These are phyloP conservation scores for Guyanaporus albipodus DNA, from an alignment of 768 basidiomycete species.

Conservation along the genomic window DNA sequence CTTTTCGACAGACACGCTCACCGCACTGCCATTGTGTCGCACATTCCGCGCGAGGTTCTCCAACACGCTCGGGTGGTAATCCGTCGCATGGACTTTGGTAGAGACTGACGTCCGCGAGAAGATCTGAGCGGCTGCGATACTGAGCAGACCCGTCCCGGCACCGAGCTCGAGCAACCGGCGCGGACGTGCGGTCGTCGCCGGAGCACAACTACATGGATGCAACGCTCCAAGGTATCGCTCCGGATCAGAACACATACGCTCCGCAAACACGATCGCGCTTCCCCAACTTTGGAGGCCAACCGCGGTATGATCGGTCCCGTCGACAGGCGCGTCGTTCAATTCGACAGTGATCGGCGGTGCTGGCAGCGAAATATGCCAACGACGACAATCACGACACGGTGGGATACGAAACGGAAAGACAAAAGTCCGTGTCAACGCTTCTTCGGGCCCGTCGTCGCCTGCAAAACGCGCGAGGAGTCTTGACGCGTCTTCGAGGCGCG, in stretches of 20 bases:
- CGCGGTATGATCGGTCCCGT: conserved; percentile 65
- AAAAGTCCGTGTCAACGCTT: conserved; percentile 49
- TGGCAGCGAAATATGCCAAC: background rate
- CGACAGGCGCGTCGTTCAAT: conserved; percentile 67
- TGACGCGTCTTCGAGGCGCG: conserved; percentile 54
- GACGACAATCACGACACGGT: background rate
- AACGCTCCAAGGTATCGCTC: conserved; percentile 33
- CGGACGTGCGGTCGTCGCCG: background rate
- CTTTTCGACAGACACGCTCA: conserved; percentile 40
- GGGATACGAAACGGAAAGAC: conserved; percentile 36
- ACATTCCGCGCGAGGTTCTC: conserved; percentile 63
- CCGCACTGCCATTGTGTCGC: conserved; percentile 41
- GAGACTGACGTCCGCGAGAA: conserved; percentile 19
- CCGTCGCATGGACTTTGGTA: conserved; percentile 58
- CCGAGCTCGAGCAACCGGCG: conserved; percentile 73
- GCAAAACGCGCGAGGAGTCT: conserved; percentile 52
- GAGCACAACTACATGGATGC: conserved; percentile 1
- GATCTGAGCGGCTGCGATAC: conserved; percentile 58
- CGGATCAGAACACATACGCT: conserved; percentile 53
- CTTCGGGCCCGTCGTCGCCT: conserved; percentile 38
- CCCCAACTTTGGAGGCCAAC: conserved; percentile 88
- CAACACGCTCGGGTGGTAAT: conserved; percentile 76
- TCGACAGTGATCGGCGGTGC: conserved; percentile 40
- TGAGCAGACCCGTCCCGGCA: conserved; percentile 81
- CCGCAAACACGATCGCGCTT: conserved; percentile 66